Evolutionary conservation across 306 rosid species (phyloP).

Genomic region (Cucumis sativus): Cucumber_9930_V3 NC_026655.2:23795001-23795500

Average conservation of each 20-base stretch:
- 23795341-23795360: not conserved
- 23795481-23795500: not conserved
- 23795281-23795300: not conserved
- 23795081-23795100: slow-evolving; percentile 16
- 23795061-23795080: not conserved
- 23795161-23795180: slow-evolving; percentile 74
- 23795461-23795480: not conserved
- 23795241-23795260: not conserved
- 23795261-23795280: not conserved
- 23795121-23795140: slow-evolving; percentile 85
- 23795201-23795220: not conserved
- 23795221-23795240: not conserved
- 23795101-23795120: slow-evolving; percentile 38
- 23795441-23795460: not conserved
- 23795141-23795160: slow-evolving; percentile 68
- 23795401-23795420: not conserved
- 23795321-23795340: not conserved
- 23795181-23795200: not conserved
- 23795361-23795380: not conserved
- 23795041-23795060: no score
- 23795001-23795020: slow-evolving; percentile 4
- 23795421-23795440: not conserved
- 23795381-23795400: not conserved
- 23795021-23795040: not conserved
- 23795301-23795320: not conserved